phyloP scores from a whole-genome alignment of 257 asterid genomes.

The Apocynum venetum region DNA sequence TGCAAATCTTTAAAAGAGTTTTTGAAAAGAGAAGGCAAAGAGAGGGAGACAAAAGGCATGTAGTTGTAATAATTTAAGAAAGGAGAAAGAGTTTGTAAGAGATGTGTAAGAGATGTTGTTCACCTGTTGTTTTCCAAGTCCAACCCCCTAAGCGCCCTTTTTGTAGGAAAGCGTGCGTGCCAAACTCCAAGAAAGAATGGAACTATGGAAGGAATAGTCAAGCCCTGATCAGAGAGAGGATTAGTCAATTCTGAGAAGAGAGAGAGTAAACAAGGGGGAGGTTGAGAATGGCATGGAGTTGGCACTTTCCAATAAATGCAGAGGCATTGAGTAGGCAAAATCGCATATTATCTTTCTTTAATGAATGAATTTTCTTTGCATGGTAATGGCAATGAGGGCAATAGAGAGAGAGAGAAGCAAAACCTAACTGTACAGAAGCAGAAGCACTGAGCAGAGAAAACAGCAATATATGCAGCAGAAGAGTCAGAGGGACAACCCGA shows the following conservation, averaged over 20 bases:
- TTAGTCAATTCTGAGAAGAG: slow-evolving; percentile 30
- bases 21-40: neutral
- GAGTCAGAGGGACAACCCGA: slow-evolving; percentile 95
- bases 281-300: slow-evolving; percentile 32
- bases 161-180: slow-evolving; percentile 50
- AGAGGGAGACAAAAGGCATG: slow-evolving; percentile 56
- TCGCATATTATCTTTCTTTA: slow-evolving; percentile 31
- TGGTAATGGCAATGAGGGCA: slow-evolving; percentile 18
- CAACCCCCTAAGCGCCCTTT: neutral
- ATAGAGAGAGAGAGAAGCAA: neutral
- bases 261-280: slow-evolving; percentile 25
- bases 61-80: slow-evolving; percentile 20
- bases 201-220: slow-evolving; percentile 35
- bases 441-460: neutral
- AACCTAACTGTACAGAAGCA: neutral
- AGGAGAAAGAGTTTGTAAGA: slow-evolving; percentile 15
- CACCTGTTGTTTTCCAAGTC: slow-evolving; percentile 39
- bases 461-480: slow-evolving; percentile 2
- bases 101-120: slow-evolving; percentile 14
- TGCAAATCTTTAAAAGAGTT: neutral
- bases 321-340: slow-evolving; percentile 27
- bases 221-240: slow-evolving; percentile 18
- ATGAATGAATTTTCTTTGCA: slow-evolving; percentile 25
- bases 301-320: slow-evolving; percentile 63
- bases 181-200: slow-evolving; percentile 44